Percentiles rank a stretch among this genome's conserved stretches.
Evolutionary conservation across 108 stramenopile species (phyloP).

Genomic region (Epipyxis sp.): DNA sequence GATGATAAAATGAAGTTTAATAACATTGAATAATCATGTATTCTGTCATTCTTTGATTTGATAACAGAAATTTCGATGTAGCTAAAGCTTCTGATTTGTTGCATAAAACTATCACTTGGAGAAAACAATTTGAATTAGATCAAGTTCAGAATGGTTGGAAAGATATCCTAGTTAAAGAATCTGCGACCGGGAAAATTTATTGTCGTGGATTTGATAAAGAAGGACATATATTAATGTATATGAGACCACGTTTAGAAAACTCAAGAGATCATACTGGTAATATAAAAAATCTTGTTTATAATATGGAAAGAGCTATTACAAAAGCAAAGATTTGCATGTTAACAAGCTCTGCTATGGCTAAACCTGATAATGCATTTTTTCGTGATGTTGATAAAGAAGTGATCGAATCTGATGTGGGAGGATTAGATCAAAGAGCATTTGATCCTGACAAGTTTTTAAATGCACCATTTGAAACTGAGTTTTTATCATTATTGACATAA

Average conservation of each 20-base stretch:
- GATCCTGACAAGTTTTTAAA: not conserved
- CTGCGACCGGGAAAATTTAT: slow-evolving; percentile 71
- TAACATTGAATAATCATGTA: not conserved
- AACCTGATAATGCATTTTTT: slow-evolving; percentile 1
- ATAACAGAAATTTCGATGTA: not conserved
- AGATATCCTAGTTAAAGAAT: slow-evolving; percentile 13
- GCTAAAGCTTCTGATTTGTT: not conserved
- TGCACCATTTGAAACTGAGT: not conserved
- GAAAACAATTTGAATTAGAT: slow-evolving; percentile 75
- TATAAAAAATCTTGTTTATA: slow-evolving; percentile 80
- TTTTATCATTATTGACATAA: not conserved
- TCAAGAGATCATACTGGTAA: slow-evolving; percentile 66
- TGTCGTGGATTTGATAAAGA: slow-evolving; percentile 71
- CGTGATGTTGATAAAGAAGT: not conserved
- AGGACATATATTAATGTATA: slow-evolving; percentile 73
- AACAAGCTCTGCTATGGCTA: slow-evolving; percentile 12
- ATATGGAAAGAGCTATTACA: slow-evolving; percentile 76
- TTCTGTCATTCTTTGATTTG: not conserved
- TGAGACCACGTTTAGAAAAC: slow-evolving; percentile 79
- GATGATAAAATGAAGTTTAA: not conserved
- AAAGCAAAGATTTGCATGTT: slow-evolving; percentile 78
- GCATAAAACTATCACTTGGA: slow-evolving; percentile 49
- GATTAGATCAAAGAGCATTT: not conserved
- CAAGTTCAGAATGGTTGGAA: slow-evolving; percentile 37
- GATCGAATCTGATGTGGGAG: slow-evolving; percentile 5